Evolutionary conservation across 2,329 filamentous ascomycete species (phyloP), one percentile per base, ranked within the genome.

Genomic region (Chaetomium sp.): DNA sequence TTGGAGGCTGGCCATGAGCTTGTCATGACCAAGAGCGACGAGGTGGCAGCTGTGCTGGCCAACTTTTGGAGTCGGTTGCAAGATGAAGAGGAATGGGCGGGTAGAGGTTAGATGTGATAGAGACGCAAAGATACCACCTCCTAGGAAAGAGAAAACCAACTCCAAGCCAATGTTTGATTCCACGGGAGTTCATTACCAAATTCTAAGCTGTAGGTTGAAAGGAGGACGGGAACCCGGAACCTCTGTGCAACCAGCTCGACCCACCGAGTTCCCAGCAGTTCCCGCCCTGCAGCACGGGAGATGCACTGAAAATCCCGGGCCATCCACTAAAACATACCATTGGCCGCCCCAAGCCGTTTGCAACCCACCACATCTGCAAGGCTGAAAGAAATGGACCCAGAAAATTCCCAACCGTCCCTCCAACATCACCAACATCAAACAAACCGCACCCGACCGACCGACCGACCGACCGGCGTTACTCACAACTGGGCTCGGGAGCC

Each of bases 1-100:
- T 71, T 91, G 19, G 80, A 85, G 27, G 88, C 85, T 4, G 90
- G 89, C 0, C 90, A 93, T 73, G 90, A 92, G 71, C 78, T 92
- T 65, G 87, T 87, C 0, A 86, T 91, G 68, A 84, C 84, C 13
- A 82, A 82, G 63, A 85, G 85, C 2, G 77, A 79, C 10, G 83
- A 87, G 62, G 81, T 91, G 63, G 86, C 85, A 1, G 74, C 79
- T 19, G 68, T 75, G 21, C 73, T 74, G 7, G 71, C 78, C 21
- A 67, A 70, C 31, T 75, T 75, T 49, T 80, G 78, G 78, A 68
- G 35, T 51, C 53, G 60, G 4, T 35, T 13, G 19, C 33, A 38
- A 50, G 35, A 21, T 2, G 31, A 33, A 25, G 23, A 31, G 5
- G 57, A 10, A 38, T 42, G 23, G 21, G 29, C 51, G 47, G 23